phyloP scores from a whole-genome alignment of 371 early-diverging fungal genomes.

The Mucor plumbeus region DNA sequence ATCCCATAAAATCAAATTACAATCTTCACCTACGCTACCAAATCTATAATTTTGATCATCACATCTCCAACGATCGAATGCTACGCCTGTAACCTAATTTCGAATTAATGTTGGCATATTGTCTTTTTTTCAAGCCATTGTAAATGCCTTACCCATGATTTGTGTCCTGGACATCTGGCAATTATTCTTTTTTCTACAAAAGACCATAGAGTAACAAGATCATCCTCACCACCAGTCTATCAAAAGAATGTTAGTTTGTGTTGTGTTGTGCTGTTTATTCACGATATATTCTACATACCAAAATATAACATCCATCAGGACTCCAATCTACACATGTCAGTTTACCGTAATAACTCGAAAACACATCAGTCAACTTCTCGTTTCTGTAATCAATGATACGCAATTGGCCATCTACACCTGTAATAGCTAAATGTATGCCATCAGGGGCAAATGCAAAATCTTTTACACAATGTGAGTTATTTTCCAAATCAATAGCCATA shows the following conservation, averaged over 20 bases:
- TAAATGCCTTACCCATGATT: conserved; percentile 77
- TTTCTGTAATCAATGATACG: conserved; percentile 76
- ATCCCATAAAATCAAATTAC: conserved; percentile 92
- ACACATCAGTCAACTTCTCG: conserved; percentile 78
- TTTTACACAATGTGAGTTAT: conserved; percentile 11
- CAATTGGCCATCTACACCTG: conserved; percentile 78
- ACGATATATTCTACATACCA: conserved; percentile 55
- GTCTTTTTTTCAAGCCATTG: not conserved
- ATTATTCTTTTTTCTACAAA: conserved; percentile 76
- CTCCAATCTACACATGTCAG: conserved; percentile 91
- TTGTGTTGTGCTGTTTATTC: too few relatives aligned
- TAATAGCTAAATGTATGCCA: conserved; percentile 79
- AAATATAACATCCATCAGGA: conserved; percentile 89
- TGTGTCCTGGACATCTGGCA: conserved; percentile 93
- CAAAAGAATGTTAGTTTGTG: not conserved
- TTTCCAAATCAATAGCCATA: not conserved
- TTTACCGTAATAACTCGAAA: conserved; percentile 83
- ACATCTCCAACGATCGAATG: conserved; percentile 92
- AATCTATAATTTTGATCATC: conserved; percentile 86
- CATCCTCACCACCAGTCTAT: conserved; percentile 93
- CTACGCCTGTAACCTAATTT: conserved; percentile 72
- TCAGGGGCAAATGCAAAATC: conserved; percentile 90
- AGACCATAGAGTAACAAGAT: conserved; percentile 92
- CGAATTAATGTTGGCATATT: not conserved
- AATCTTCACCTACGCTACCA: conserved; percentile 93